A percentile compares a stretch with the other conserved stretches of the same genome.
These are phyloP conservation scores for Thecaphora thlaspeos DNA, from an alignment of 1,284 basidiomycete species.

Conservation along the genomic window DNA sequence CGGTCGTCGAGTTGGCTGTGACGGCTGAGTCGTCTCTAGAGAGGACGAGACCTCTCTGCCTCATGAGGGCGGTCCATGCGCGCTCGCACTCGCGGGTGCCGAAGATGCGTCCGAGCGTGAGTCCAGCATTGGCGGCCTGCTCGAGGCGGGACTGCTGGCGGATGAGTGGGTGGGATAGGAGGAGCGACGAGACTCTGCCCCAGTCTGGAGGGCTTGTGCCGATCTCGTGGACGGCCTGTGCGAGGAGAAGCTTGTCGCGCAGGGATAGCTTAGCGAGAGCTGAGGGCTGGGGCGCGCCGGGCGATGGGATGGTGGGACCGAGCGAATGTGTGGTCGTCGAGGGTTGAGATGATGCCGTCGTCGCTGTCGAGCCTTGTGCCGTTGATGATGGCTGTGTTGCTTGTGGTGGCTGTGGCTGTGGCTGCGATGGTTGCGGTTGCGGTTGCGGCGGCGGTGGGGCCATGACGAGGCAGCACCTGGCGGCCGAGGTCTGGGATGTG, in stretches of 20 bases:
- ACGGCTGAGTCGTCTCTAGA: conserved; percentile 26
- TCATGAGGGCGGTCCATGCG: conserved; percentile 45
- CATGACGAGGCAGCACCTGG: not conserved
- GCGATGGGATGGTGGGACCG: conserved; percentile 31
- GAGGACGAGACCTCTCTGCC: conserved; percentile 37
- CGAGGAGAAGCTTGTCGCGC: conserved; percentile 51
- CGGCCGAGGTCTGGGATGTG: too few relatives aligned
- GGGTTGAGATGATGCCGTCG: too few relatives aligned
- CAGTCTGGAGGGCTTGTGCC: conserved; percentile 47
- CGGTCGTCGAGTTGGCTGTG: conserved; percentile 5
- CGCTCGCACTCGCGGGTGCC: conserved; percentile 47
- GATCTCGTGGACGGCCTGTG: conserved; percentile 50
- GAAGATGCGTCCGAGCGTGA: conserved; percentile 42
- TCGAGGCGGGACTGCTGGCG: conserved; percentile 35
- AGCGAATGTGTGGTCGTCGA: conserved; percentile 2
- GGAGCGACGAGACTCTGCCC: conserved; percentile 35
- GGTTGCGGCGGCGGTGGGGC: too few relatives aligned
- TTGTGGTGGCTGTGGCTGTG: not conserved
- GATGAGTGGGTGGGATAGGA: conserved; percentile 47
- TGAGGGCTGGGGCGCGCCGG: conserved; percentile 26
- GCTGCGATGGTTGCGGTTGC: not conserved
- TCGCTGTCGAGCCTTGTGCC: too few relatives aligned
- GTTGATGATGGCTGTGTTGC: not conserved
- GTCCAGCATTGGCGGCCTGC: conserved; percentile 33
- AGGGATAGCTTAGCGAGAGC: conserved; percentile 32